Evolutionary conservation across 2,329 filamentous ascomycete genomes (phyloP), one percentile per base, ranked within the genome.

Genomic region (Aspergillus puulaauensis): DNA sequence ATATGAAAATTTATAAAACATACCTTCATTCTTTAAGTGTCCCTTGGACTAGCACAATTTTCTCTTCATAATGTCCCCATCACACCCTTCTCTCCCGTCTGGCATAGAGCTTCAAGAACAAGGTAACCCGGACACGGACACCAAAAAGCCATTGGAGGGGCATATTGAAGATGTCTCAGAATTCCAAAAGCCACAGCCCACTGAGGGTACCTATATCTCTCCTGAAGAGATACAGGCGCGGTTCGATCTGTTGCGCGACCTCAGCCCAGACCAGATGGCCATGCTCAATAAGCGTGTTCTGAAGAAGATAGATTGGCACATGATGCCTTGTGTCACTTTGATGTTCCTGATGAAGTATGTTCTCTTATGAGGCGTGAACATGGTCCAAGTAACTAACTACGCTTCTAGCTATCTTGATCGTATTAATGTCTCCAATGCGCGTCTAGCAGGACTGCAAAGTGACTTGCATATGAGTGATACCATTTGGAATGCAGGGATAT

Each of bases 401-500:
- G n/a, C 15, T 24, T 15, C n/a, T 19, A 50, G 47, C 14, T 50
- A 50, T 64, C 50, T 60, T 9, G 54, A 60, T 44, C 49, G 58
- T 11, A 57, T 60, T 37, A 56, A 58, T 35, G 59, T 56, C 15
- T 61, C 56, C 23, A 59, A 58, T n/a, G 52, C 56, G 17, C 56
- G 56, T 14, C 48, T 59, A 7, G 59, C 56, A 1, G 59, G 59
- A 3, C 48, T 61, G 48, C 59, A 61, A 40, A 45, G 40, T 1
- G 59, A 61, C 39, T 40, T 61, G 3, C 52, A 61, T 49, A 61
- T 61, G 59, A 40, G 48, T 11, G 59, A 61, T 27, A 59, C 59
- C 2, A 31, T 48, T 17, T 61, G 59, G 59, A 56, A 53, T 12
- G 56, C 56, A 0, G 59, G 59, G 2, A 59, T 59, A 15, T 64